Conservation (phyloP, 2,329 filamentous ascomycete species). For the Pseudomassariella vexata region DNA sequence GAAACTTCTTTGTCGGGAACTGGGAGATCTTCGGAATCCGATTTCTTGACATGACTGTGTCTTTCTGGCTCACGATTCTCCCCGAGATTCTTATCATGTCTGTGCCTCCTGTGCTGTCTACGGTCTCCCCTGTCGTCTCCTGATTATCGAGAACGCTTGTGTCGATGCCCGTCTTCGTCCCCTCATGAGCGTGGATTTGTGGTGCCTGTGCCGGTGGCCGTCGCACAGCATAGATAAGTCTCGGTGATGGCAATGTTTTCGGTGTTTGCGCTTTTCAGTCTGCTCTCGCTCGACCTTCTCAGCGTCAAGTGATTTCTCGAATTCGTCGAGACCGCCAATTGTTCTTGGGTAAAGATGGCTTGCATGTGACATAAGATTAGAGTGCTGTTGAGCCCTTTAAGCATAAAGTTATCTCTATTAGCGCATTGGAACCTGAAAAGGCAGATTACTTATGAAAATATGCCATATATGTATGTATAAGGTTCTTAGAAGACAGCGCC, state of each 20-base stretch:
- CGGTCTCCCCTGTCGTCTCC: slow-evolving; percentile 44
- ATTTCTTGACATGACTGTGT: slow-evolving; percentile 32
- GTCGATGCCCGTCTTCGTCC: slow-evolving; percentile 48
- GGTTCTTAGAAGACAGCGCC: no score
- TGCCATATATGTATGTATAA: no score
- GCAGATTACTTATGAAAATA: no score
- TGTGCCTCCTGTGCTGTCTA: slow-evolving; percentile 33
- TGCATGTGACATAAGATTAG: no score
- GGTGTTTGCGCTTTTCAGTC: slow-evolving; percentile 38
- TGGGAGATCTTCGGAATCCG: slow-evolving; percentile 43
- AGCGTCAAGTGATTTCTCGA: slow-evolving; percentile 69
- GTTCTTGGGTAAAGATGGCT: no score
- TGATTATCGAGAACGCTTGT: slow-evolving; percentile 59
- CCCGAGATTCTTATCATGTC: slow-evolving; percentile 14
- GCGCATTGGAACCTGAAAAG: no score
- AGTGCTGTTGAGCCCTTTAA: no score
- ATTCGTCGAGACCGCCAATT: slow-evolving; percentile 60
- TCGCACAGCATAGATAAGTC: slow-evolving; percentile 39
- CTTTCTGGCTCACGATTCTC: no score
- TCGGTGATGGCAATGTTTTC: slow-evolving; percentile 36
- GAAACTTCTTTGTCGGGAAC: slow-evolving; percentile 44
- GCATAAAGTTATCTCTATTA: no score
- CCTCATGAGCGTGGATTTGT: slow-evolving; percentile 30
- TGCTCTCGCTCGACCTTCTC: slow-evolving; percentile 51
- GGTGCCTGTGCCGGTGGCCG: slow-evolving; percentile 26